Evolutionary conservation across 805 yeast genomes (phyloP).

Genomic region (Yamadazyma tumulicola): DNA sequence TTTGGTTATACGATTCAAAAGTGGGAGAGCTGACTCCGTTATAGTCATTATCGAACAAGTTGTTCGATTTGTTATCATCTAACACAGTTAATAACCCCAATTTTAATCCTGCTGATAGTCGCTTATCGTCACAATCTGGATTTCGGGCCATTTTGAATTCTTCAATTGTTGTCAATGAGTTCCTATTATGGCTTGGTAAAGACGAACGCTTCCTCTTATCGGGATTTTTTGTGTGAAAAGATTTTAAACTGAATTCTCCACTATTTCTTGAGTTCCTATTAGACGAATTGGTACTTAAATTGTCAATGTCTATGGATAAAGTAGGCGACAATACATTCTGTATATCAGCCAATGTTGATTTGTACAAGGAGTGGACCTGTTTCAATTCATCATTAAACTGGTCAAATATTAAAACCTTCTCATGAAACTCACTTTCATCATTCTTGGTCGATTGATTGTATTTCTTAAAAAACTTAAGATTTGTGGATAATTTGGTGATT

Average conservation of each 20-base stretch:
- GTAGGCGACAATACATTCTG: conserved; percentile 13
- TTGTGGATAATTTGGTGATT: conserved; percentile 28
- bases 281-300: conserved; percentile 16
- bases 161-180: conserved; percentile 2
- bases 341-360: conserved; percentile 25
- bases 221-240: conserved; percentile 28
- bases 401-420: conserved; percentile 33
- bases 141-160: not conserved
- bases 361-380: conserved; percentile 27
- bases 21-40: conserved; percentile 20
- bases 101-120: conserved; percentile 36
- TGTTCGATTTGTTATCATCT: conserved; percentile 21
- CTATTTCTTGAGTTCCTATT: conserved; percentile 17
- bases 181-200: conserved; percentile 10
- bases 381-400: conserved; percentile 33
- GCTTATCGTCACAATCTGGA: conserved; percentile 15
- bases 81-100: conserved; percentile 37
- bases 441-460: conserved; percentile 30
- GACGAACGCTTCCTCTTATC: conserved; percentile 25
- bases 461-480: conserved; percentile 34
- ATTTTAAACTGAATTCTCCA: conserved; percentile 25
- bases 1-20: conserved; percentile 32
- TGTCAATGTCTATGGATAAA: conserved; percentile 4
- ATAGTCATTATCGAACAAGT: conserved; percentile 24
- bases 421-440: conserved; percentile 29